Conservation (phyloP, 768 basidiomycete genomes). For the Amanita brunnescens region DNA sequence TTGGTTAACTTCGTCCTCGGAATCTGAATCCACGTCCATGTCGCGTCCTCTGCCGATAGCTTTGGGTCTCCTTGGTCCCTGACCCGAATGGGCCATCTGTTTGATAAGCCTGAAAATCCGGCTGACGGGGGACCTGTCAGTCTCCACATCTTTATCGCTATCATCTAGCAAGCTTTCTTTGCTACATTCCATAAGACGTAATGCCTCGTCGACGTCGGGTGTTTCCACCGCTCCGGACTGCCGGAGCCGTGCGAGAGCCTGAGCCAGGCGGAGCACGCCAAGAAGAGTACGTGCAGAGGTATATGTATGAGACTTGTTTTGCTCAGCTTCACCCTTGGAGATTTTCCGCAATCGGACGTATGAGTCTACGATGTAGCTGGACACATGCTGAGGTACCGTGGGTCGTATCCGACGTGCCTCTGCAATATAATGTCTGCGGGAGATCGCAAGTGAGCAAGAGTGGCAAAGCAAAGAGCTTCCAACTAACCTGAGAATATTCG, state of each 20-base stretch:
- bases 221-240: conserved; percentile 74
- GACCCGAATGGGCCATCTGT: conserved; percentile 54
- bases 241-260: conserved; percentile 89
- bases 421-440: conserved; percentile 84
- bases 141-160: conserved; percentile 55
- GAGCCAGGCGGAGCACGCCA: conserved; percentile 87
- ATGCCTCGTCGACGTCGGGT: conserved; percentile 91
- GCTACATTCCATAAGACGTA: conserved; percentile 94
- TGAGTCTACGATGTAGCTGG: conserved; percentile 88
- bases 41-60: conserved; percentile 67
- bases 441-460: conserved; percentile 6
- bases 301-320: conserved; percentile 87
- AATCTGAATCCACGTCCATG: conserved; percentile 61
- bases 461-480: not conserved
- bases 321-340: conserved; percentile 83
- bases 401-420: conserved; percentile 83
- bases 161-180: conserved; percentile 88
- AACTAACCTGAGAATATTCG: conserved; percentile 76
- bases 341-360: conserved; percentile 93
- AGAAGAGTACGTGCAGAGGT: conserved; percentile 95
- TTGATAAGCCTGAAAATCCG: conserved; percentile 90
- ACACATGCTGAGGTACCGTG: conserved; percentile 81
- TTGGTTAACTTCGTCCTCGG: conserved; percentile 61
- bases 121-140: conserved; percentile 71
- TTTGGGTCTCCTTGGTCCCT: conserved; percentile 33